phyloP scores from a whole-genome alignment of 1,284 basidiomycete species.

The Pseudomicrostroma phylloplanum region DNA sequence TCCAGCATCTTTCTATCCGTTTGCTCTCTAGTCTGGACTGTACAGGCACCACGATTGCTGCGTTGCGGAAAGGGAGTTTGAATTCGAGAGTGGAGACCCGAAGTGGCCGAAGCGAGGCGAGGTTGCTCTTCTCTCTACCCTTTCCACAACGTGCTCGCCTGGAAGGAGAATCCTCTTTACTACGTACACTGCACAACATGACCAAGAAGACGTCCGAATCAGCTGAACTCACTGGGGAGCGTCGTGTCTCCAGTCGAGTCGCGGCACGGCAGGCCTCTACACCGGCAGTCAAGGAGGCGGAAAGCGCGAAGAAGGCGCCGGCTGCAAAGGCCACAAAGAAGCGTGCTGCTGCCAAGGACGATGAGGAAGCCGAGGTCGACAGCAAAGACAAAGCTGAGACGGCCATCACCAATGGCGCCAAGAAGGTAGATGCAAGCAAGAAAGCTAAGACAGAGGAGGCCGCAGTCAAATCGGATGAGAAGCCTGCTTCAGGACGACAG shows the following conservation, averaged over 20 bases:
- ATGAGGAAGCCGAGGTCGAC: not conserved
- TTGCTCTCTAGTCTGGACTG: too few relatives aligned
- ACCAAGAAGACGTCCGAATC: not conserved
- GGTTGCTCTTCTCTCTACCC: too few relatives aligned
- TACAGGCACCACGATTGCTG: too few relatives aligned
- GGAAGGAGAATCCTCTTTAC: too few relatives aligned
- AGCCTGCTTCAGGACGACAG: slow-evolving; percentile 18
- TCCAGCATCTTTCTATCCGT: too few relatives aligned
- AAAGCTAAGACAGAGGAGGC: not conserved
- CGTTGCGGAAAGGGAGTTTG: too few relatives aligned
- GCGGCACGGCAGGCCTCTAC: not conserved
- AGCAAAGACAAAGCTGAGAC: not conserved
- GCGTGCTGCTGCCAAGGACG: slow-evolving; percentile 5
- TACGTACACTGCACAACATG: too few relatives aligned
- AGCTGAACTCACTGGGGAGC: not conserved
- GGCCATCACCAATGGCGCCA: not conserved
- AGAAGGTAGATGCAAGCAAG: not conserved
- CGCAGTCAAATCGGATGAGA: too few relatives aligned
- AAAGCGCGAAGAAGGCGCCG: not conserved
- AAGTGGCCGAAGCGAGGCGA: too few relatives aligned
- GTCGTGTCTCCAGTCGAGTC: not conserved
- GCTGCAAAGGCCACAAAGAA: slow-evolving; percentile 1
- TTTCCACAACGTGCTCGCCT: too few relatives aligned
- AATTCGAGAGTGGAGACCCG: too few relatives aligned
- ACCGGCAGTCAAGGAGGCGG: not conserved